Evolutionary conservation across 2,329 filamentous ascomycete species (phyloP).

Genomic region (Pezicula neosporulosa): DNA sequence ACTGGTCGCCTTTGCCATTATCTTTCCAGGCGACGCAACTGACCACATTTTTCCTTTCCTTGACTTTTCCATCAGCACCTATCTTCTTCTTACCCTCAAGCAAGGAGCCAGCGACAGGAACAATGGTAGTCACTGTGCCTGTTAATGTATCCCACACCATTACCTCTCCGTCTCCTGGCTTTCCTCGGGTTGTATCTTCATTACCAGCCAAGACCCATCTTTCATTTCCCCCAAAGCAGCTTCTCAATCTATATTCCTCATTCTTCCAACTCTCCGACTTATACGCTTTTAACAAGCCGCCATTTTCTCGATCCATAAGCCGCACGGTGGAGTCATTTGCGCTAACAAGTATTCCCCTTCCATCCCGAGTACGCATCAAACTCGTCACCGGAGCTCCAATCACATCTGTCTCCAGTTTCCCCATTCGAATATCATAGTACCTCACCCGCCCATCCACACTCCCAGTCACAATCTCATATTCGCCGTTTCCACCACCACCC

Average conservation of each 20-base stretch:
- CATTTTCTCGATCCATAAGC: slow-evolving; percentile 75
- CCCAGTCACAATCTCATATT: slow-evolving; percentile 62
- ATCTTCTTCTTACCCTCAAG: slow-evolving; percentile 43
- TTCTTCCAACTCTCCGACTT: slow-evolving; percentile 45
- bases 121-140: slow-evolving; percentile 61
- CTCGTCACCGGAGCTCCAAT: slow-evolving; percentile 73
- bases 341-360: slow-evolving; percentile 69
- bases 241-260: slow-evolving; percentile 22
- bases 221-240: slow-evolving; percentile 68
- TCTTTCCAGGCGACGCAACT: slow-evolving; percentile 63
- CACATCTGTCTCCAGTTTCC: slow-evolving; percentile 66
- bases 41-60: slow-evolving; percentile 55
- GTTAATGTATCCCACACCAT: slow-evolving; percentile 85
- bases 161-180: slow-evolving; percentile 20
- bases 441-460: slow-evolving; percentile 84
- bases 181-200: slow-evolving; percentile 42
- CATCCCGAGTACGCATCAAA: slow-evolving; percentile 67
- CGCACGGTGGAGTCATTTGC: slow-evolving; percentile 73
- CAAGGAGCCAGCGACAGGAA: slow-evolving; percentile 41
- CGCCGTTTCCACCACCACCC: slow-evolving; percentile 23
- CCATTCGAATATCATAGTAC: slow-evolving; percentile 79
- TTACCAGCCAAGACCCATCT: slow-evolving; percentile 77
- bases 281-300: slow-evolving; percentile 72
- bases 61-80: slow-evolving; percentile 58
- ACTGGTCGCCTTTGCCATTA: slow-evolving; percentile 59